A percentile compares a stretch with the other conserved stretches of the same genome.
Evolutionary conservation across 2,329 filamentous ascomycete genomes (phyloP).

Genomic region (Tympanopsis confertula): DNA sequence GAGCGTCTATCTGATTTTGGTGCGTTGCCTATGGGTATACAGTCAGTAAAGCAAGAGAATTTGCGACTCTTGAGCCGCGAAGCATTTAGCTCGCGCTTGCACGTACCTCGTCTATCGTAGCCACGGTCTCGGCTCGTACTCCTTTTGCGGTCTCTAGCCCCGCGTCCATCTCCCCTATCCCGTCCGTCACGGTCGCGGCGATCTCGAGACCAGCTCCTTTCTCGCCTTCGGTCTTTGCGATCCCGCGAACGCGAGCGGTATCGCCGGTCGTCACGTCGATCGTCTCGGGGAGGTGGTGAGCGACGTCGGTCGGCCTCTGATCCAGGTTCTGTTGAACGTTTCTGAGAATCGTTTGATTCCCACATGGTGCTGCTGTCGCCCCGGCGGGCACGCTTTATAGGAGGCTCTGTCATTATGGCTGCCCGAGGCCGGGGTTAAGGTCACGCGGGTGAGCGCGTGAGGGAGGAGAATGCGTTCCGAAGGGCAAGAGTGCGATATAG

Average conservation of each 20-base stretch:
- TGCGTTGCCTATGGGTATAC: not conserved
- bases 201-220: constrained; percentile 29
- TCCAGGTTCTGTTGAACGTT: not conserved
- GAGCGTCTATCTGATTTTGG: not conserved
- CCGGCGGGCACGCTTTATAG: not conserved
- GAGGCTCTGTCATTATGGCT: not conserved
- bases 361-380: not conserved
- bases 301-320: not conserved
- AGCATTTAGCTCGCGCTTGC: constrained; percentile 12
- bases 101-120: constrained; percentile 18
- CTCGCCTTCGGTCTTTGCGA: constrained; percentile 17
- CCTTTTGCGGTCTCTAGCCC: constrained; percentile 17
- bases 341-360: not conserved
- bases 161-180: constrained; percentile 18
- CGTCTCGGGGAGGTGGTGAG: not conserved
- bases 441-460: too few species aligned
- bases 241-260: not conserved
- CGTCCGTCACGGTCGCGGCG: constrained; percentile 17
- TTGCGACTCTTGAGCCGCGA: not conserved
- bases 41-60: not conserved
- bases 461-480: too few species aligned
- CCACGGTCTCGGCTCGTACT: constrained; percentile 21
- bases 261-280: not conserved
- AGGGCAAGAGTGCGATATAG: too few species aligned
- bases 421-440: too few species aligned